Evolutionary conservation across 2,329 filamentous ascomycete genomes (phyloP).

Genomic region (Alternaria metachromatica): DNA sequence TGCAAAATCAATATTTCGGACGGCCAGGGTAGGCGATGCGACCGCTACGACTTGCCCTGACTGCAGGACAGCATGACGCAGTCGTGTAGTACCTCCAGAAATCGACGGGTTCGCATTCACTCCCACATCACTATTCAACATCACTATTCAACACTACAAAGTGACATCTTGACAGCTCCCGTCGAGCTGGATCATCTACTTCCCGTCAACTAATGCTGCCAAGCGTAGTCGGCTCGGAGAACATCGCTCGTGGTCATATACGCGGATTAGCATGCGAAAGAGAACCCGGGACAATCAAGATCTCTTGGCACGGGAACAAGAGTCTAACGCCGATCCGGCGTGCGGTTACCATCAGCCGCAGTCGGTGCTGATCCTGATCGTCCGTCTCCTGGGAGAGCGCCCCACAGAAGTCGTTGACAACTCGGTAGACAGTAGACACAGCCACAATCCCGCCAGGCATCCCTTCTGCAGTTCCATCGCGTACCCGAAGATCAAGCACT

Average conservation of each 20-base stretch:
- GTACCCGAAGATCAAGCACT: background rate
- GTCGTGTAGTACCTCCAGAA: background rate
- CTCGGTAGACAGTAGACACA: conserved; percentile 1
- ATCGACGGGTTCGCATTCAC: background rate
- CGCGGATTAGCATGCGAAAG: conserved; percentile 5
- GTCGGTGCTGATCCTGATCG: conserved; percentile 2
- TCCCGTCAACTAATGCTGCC: conserved; percentile 1
- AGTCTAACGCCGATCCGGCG: background rate
- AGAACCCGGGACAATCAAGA: conserved; percentile 6
- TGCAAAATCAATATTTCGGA: background rate
- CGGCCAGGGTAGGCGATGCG: background rate
- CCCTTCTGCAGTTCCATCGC: background rate
- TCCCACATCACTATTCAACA: background rate
- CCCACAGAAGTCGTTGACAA: background rate
- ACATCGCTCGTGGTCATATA: background rate
- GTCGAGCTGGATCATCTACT: background rate
- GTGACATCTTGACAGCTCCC: background rate
- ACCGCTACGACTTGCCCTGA: background rate
- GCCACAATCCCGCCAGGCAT: background rate
- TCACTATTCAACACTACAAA: background rate
- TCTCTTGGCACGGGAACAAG: conserved; percentile 13
- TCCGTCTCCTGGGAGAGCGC: background rate
- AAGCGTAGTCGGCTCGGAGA: background rate
- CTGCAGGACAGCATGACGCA: background rate
- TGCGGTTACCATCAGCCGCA: background rate